A percentile compares a stretch with the other conserved stretches of the same genome.
phyloP scores from a whole-genome alignment of 345 rosid genomes.

The Mercurialis annua region DNA sequence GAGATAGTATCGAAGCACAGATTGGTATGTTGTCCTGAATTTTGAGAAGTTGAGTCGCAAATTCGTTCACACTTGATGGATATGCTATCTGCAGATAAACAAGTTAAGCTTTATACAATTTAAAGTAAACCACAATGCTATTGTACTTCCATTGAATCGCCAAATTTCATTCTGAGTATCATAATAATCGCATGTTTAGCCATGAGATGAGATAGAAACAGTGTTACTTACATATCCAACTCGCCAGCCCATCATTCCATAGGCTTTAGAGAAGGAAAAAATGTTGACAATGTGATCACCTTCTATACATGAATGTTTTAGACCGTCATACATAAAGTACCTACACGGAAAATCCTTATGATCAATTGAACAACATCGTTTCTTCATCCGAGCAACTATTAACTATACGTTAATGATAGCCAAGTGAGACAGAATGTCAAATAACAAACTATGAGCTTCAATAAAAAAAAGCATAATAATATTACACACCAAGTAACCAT shows the following conservation, averaged over 20 bases:
- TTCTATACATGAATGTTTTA: conserved; percentile 78
- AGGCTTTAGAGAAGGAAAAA: conserved; percentile 96
- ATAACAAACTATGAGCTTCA: not conserved
- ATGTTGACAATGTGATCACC: conserved; percentile 89
- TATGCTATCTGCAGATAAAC: conserved; percentile 68
- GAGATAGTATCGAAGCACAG: conserved; percentile 81
- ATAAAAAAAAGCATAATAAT: conserved; percentile 7
- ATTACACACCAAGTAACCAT: not conserved
- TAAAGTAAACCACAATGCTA: too few species aligned
- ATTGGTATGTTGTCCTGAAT: conserved; percentile 96
- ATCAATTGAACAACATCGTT: conserved; percentile 7
- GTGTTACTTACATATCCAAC: conserved; percentile 84
- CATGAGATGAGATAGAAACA: not conserved
- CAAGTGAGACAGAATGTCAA: not conserved
- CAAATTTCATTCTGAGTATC: too few species aligned
- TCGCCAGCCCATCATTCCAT: conserved; percentile 99
- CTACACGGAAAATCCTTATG: conserved; percentile 39
- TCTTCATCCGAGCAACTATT: not conserved
- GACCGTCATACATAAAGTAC: conserved; percentile 94
- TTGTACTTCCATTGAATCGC: too few species aligned
- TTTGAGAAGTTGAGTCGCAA: conserved; percentile 65
- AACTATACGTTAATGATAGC: not conserved
- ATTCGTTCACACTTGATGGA: conserved; percentile 72
- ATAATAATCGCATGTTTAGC: not conserved
- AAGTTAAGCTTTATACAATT: not conserved